Evolutionary conservation across 495 filamentous ascomycete genomes (phyloP), one percentile per base, ranked within the genome.

Genomic region (Penicillium verhagenii): DNA sequence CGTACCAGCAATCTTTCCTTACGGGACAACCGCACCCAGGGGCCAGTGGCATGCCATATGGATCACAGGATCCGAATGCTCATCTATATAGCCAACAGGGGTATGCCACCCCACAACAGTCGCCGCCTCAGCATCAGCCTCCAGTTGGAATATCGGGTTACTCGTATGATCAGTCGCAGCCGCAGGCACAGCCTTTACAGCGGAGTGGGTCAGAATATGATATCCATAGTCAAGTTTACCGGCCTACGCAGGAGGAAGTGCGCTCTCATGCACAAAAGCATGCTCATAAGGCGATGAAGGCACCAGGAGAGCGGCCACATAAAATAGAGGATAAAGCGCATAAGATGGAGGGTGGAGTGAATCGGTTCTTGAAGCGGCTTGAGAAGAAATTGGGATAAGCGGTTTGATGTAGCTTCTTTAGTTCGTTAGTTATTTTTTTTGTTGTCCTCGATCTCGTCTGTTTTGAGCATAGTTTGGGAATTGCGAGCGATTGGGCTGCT

Each of bases 361-460:
- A 87, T 53, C 79, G 86, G 31, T 86, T 95, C 69, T 75, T 96
- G 63, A 96, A 91, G 84, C 91, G 84, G 72, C 76, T 96, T 64
- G 92, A 96, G 78, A 94, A 94, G 82, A 88, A 82, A 66, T 83
- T 93, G 68, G 87, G 76, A 66, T 38, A 38, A 20, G 40, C 4
- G 18, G 6, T 25, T 37, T 21, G 6, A 23, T 50, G 5, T 21
- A 21, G 20, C 6, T 46, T 10, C n/a, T 33, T 18, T 37, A 13
- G 28, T 1, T 20, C 35, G 6, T 11, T 14, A 14, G 2, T 39
- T 4, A n/a, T 25, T 2, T 50, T 20, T n/a, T 46, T 46, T 7
- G n/a, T n/a, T n/a, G n/a, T n/a, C 16, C n/a, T 29, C n/a, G 11
- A n/a, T 18, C 18, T n/a, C 5, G 9, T 4, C 24, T 4, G n/a